A percentile compares a stretch with the other conserved stretches of the same genome.
Conservation (phyloP, 345 rosid genomes). For the Melastoma malabathricum region DNA sequence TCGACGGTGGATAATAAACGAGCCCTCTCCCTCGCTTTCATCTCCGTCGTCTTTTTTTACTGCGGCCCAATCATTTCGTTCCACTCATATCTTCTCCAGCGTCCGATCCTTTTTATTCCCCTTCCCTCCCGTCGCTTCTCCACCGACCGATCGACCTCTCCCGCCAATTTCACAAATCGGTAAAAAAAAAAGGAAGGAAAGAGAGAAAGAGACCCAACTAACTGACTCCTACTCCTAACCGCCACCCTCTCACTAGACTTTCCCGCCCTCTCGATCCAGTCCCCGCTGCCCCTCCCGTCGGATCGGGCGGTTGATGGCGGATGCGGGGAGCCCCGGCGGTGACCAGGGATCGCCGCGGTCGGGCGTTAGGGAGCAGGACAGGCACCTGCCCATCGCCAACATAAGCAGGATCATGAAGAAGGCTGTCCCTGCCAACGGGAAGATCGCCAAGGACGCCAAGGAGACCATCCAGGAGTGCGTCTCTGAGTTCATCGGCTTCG, state of each 20-base stretch:
- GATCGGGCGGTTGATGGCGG: constrained; percentile 27
- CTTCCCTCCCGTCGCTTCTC: constrained; percentile 45
- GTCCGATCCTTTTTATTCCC: constrained; percentile 58
- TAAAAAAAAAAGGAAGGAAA: too few relatives aligned
- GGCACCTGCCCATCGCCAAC: constrained; percentile 89
- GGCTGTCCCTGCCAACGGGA: constrained; percentile 83
- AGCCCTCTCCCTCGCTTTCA: too few relatives aligned
- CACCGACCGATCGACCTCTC: constrained; percentile 1
- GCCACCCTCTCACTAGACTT: too few relatives aligned
- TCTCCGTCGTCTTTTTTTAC: constrained; percentile 1
- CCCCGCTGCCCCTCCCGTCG: neutral
- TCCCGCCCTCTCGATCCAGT: constrained; percentile 1
- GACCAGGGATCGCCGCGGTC: constrained; percentile 57
- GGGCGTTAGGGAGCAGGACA: constrained; percentile 77
- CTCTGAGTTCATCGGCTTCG: constrained; percentile 89
- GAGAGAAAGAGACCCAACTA: neutral
- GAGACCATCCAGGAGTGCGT: constrained; percentile 96
- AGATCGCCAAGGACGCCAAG: constrained; percentile 94
- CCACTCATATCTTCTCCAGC: constrained; percentile 63
- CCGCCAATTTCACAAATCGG: constrained; percentile 6
- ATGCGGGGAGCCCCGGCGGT: constrained; percentile 51
- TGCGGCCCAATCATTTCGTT: constrained; percentile 58
- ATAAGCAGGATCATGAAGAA: constrained; percentile 92
- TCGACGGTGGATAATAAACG: too few relatives aligned
- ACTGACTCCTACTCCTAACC: constrained; percentile 4